Conservation (phyloP, 352 stramenopile genomes). For the Pythium insidiosum region DNA sequence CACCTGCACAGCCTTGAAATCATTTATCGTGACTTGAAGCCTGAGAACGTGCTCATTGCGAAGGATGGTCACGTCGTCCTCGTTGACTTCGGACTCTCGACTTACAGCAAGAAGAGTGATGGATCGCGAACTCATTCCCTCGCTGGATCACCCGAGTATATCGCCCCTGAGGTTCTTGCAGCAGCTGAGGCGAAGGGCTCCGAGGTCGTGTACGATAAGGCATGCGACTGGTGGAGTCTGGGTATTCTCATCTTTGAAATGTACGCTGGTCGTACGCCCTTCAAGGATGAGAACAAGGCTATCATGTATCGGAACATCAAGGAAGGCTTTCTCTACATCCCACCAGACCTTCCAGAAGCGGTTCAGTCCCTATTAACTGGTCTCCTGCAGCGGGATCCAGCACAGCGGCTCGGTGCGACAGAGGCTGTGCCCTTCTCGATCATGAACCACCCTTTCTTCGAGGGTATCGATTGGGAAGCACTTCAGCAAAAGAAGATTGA, state of each 20-base stretch:
- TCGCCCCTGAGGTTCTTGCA: constrained; percentile 86
- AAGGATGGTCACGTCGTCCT: constrained; percentile 87
- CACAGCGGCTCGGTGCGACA: constrained; percentile 65
- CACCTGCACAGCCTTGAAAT: constrained; percentile 88
- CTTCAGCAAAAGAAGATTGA: constrained; percentile 73
- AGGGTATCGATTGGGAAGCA: constrained; percentile 80
- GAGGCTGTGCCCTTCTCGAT: constrained; percentile 80
- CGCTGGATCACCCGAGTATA: constrained; percentile 85
- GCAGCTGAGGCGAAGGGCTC: constrained; percentile 39
- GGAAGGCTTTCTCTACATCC: constrained; percentile 75
- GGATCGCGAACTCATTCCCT: constrained; percentile 56
- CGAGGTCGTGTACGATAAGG: constrained; percentile 54
- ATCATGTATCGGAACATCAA: constrained; percentile 92
- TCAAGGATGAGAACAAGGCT: constrained; percentile 87
- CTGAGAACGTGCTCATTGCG: constrained; percentile 83
- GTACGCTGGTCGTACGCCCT: constrained; percentile 86
- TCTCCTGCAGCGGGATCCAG: constrained; percentile 69
- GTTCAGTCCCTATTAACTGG: constrained; percentile 67
- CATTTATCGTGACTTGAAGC: constrained; percentile 86
- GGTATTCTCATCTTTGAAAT: constrained; percentile 91
- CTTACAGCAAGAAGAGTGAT: constrained; percentile 37
- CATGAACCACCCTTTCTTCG: constrained; percentile 87
- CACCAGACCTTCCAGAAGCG: constrained; percentile 56
- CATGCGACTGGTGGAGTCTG: constrained; percentile 89
- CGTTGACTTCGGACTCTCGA: constrained; percentile 89